These are phyloP conservation scores for Myriosclerotinia curreyana DNA, from an alignment of 2,329 filamentous ascomycete species.

Conservation along the genomic window DNA sequence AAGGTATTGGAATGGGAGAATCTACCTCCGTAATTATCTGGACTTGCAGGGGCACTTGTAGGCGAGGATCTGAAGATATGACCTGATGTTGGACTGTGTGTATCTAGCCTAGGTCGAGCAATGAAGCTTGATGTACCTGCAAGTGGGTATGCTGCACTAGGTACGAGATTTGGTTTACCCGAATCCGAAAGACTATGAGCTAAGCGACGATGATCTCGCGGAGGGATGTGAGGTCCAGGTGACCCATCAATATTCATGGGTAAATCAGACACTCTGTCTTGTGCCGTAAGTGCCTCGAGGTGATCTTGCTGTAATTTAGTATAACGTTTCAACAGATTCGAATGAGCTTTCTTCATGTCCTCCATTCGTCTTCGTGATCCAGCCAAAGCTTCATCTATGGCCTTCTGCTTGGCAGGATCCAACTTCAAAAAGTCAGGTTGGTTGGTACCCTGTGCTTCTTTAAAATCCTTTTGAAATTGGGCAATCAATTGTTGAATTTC, in stretches of 20 bases:
- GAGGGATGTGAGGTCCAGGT: not conserved
- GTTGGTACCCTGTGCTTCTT: conserved; percentile 36
- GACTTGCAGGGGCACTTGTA: conserved; percentile 1
- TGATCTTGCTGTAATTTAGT: conserved; percentile 49
- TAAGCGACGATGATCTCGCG: conserved; percentile 12
- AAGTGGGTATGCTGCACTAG: conserved; percentile 4
- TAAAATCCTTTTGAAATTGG: conserved; percentile 42
- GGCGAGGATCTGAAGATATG: conserved; percentile 6
- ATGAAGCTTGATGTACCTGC: conserved; percentile 6
- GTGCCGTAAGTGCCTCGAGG: conserved; percentile 23
- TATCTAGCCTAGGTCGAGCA: conserved; percentile 11
- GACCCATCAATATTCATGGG: conserved; percentile 15
- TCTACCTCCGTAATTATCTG: conserved; percentile 18
- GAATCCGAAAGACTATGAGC: conserved; percentile 11
- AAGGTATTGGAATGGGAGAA: conserved; percentile 7
- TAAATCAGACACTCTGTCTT: conserved; percentile 8
- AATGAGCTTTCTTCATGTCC: conserved; percentile 51
- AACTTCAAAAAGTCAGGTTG: not conserved
- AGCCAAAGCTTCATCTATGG: conserved; percentile 29
- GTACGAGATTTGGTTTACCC: not conserved
- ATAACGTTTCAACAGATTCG: conserved; percentile 48
- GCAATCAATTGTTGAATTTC: conserved; percentile 42
- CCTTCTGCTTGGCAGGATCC: conserved; percentile 14
- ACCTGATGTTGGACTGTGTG: conserved; percentile 1
- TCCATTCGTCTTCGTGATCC: conserved; percentile 41